Evolutionary conservation across 2,329 filamentous ascomycete genomes (phyloP), one percentile per base, ranked within the genome.

Genomic region (Neonectria magnoliae): DNA sequence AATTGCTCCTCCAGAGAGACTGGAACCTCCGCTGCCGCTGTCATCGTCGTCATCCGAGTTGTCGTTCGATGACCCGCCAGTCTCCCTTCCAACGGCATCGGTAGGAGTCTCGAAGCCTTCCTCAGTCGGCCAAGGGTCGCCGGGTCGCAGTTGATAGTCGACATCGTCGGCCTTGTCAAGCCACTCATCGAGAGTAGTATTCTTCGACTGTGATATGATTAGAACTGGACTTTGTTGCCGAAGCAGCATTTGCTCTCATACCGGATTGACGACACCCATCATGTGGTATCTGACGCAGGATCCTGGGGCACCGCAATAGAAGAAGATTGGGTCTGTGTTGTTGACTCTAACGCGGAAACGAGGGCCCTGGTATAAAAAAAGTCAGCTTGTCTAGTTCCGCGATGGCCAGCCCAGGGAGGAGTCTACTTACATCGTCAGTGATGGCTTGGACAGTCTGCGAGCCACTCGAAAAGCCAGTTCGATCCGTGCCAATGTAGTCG

Each of bases 221-320:
- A 71, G 69, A 33, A 41, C 16, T 18, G n/a, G 18, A 29, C 3
- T 29, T 10, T 0, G 10, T 5, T 25, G 13, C 8, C 14, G 2
- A 14, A 42, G 25, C 7, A 4, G 13, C 1, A 20, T 14, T n/a
- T 20, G 31, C 6, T 27, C 20, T 62, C 82, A 65, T 80, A 89
- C 87, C 7, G 90, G 86, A 73, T 94, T 95, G 69, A 95, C 90
- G 1, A 87, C 90, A 3, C 91, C 92, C 16, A 95, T 85, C 92
- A 95, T 95, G 22, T 87, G 84, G 47, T 90, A 84, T 3, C 80
- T 76, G 3, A 83, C 82, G 72, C 92, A 95, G 2, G 90, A 92
- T 1, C 82, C 84, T 0, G 87, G 84, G 0, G 90, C 90, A 0
- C 89, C 87, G 67, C 90, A 93, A 76, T 93, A 93, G 76, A 87